Conservation (phyloP, 2,329 filamentous ascomycete genomes). For the Acrocalymma vagum region DNA sequence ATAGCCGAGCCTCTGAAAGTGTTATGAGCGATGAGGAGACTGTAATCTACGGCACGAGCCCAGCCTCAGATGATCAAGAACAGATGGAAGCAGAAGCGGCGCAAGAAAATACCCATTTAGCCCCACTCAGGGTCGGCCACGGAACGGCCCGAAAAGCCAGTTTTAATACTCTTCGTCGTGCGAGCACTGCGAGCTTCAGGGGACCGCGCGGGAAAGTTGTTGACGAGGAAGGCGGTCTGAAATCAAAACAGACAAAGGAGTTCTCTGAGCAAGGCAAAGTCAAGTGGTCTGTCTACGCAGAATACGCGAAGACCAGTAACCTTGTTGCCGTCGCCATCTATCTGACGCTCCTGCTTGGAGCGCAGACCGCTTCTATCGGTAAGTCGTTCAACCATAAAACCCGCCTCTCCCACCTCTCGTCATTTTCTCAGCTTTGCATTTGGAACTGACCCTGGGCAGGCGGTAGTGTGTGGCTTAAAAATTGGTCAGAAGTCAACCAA, state of each 20-base stretch:
- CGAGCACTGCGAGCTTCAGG: conserved; percentile 89
- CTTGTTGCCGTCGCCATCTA: conserved; percentile 84
- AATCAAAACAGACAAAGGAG: conserved; percentile 88
- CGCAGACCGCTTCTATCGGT: conserved; percentile 85
- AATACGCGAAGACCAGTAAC: conserved; percentile 96
- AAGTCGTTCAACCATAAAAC: no score
- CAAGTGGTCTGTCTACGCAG: conserved; percentile 93
- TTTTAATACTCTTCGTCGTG: conserved; percentile 82
- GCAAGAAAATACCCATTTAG: conserved; percentile 79
- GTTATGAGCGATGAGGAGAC: conserved; percentile 75
- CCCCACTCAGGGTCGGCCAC: conserved; percentile 71
- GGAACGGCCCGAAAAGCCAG: conserved; percentile 72
- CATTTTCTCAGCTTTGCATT: conserved; percentile 23
- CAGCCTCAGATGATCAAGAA: conserved; percentile 59
- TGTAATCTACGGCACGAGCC: conserved; percentile 62
- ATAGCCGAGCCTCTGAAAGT: conserved; percentile 58
- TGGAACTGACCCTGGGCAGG: conserved; percentile 55
- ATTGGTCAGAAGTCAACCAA: conserved; percentile 86
- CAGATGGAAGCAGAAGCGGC: conserved; percentile 61
- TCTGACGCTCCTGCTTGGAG: conserved; percentile 75
- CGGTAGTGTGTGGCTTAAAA: conserved; percentile 91
- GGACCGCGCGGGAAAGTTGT: conserved; percentile 83
- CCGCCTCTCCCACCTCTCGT: conserved; percentile 28
- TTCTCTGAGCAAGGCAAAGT: conserved; percentile 94
- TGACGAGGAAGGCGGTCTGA: conserved; percentile 80